Evolutionary conservation across 2,329 filamentous ascomycete species (phyloP).

Genomic region (Colletotrichum sp.): DNA sequence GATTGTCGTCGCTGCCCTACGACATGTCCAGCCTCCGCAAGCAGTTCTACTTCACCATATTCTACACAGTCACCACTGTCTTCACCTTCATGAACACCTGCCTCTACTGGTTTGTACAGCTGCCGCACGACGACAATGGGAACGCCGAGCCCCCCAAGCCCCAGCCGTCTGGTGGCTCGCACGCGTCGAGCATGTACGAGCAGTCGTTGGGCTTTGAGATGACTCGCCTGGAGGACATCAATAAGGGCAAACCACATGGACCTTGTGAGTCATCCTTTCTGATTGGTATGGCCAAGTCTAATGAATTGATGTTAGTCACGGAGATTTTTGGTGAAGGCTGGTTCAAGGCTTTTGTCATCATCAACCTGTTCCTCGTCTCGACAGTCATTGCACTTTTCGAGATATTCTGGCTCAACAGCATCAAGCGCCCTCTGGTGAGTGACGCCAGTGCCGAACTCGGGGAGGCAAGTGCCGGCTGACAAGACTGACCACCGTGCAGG

Average conservation of each 20-base stretch:
- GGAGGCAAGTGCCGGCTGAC: constrained; percentile 11
- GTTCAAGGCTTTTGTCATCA: constrained; percentile 50
- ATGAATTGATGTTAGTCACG: constrained; percentile 38
- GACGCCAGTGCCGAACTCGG: background rate
- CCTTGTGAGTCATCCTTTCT: constrained; percentile 16
- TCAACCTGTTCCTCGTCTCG: constrained; percentile 50
- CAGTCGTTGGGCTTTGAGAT: constrained; percentile 17
- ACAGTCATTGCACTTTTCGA: constrained; percentile 50
- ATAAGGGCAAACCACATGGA: background rate
- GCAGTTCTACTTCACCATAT: constrained; percentile 54
- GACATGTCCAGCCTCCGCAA: constrained; percentile 44
- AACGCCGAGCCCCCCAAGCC: constrained; percentile 3
- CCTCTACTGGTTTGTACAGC: constrained; percentile 53
- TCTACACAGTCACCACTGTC: constrained; percentile 51
- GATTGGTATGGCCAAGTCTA: background rate
- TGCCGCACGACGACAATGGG: constrained; percentile 30
- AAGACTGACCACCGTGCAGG: constrained; percentile 32
- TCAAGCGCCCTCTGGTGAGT: constrained; percentile 54
- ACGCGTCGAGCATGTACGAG: background rate
- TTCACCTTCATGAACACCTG: constrained; percentile 55
- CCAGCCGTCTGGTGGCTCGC: constrained; percentile 12
- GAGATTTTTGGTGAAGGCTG: constrained; percentile 53
- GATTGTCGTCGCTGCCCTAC: constrained; percentile 48
- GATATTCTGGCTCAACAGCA: constrained; percentile 56
- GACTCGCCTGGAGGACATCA: constrained; percentile 23